Percentiles rank a stretch among this genome's conserved stretches.
These are phyloP conservation scores for Cyclocybe aegerita DNA, from an alignment of 768 basidiomycete genomes.

Conservation along the genomic window DNA sequence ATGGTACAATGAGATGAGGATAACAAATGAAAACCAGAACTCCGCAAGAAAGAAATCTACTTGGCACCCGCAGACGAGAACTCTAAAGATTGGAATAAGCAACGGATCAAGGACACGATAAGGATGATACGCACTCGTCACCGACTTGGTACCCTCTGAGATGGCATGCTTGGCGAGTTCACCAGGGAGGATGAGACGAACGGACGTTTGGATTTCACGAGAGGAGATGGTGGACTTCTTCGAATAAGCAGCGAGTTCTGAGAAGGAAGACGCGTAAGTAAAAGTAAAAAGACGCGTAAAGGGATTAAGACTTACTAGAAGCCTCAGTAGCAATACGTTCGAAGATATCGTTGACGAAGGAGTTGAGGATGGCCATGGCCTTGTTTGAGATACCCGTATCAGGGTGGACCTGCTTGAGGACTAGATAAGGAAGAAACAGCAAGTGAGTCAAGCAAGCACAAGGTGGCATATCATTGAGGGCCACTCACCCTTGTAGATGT, in stretches of 20 bases:
- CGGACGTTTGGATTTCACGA: constrained; percentile 96
- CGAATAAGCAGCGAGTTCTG: constrained; percentile 95
- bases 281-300: background rate
- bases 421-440: constrained; percentile 33
- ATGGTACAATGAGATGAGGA: constrained; percentile 21
- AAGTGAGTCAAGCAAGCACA: constrained; percentile 6
- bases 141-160: constrained; percentile 79
- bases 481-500: constrained; percentile 80
- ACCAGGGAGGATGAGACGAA: constrained; percentile 93
- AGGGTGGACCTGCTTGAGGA: constrained; percentile 96
- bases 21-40: constrained; percentile 12
- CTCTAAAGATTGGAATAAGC: constrained; percentile 31
- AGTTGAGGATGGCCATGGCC: constrained; percentile 90
- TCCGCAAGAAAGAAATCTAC: constrained; percentile 25
- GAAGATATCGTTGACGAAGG: constrained; percentile 93
- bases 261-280: constrained; percentile 6
- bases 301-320: constrained; percentile 56
- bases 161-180: constrained; percentile 99
- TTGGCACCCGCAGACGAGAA: constrained; percentile 61
- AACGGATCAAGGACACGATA: background rate
- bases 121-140: constrained; percentile 43
- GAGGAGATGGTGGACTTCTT: constrained; percentile 99
- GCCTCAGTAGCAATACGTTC: constrained; percentile 90
- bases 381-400: constrained; percentile 99
- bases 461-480: background rate